Evolutionary conservation across 1,139 yeast species (phyloP).

Genomic region (Saccharomyces pastorianus): DNA sequence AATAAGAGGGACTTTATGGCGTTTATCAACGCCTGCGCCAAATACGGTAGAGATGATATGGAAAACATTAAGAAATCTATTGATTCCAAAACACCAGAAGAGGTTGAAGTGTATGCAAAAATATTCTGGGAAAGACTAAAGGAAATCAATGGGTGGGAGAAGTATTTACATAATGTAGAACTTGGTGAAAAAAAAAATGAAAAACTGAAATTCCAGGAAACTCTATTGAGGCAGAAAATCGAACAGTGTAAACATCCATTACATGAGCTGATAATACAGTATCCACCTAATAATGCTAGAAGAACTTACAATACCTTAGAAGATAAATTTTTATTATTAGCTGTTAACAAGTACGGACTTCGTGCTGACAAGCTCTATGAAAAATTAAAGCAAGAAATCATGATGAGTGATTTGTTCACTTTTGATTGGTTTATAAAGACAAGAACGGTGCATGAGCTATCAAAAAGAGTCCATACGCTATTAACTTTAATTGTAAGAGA

Average conservation of each 20-base stretch:
- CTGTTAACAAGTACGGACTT: constrained; percentile 71
- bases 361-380: constrained; percentile 65
- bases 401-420: constrained; percentile 62
- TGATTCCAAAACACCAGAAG: constrained; percentile 62
- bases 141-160: constrained; percentile 77
- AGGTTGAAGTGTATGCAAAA: constrained; percentile 57
- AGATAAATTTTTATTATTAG: constrained; percentile 70
- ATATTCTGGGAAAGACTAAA: constrained; percentile 69
- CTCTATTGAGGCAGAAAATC: constrained; percentile 56
- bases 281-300: constrained; percentile 90
- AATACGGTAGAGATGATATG: constrained; percentile 60
- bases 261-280: constrained; percentile 64
- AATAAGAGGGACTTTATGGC: constrained; percentile 81
- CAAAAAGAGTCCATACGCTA: constrained; percentile 74
- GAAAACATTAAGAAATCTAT: constrained; percentile 55
- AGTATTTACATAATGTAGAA: constrained; percentile 78
- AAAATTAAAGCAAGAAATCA: constrained; percentile 66
- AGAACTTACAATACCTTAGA: constrained; percentile 77
- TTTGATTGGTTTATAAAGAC: constrained; percentile 89
- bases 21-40: constrained; percentile 74
- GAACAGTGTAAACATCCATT: constrained; percentile 59
- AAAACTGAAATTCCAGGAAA: constrained; percentile 57
- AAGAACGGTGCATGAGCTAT: constrained; percentile 74
- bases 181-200: constrained; percentile 76
- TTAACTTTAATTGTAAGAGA: constrained; percentile 74